Evolutionary conservation across 169 alveolate genomes (phyloP).

Genomic region (Plasmodium cynomolgi): DNA sequence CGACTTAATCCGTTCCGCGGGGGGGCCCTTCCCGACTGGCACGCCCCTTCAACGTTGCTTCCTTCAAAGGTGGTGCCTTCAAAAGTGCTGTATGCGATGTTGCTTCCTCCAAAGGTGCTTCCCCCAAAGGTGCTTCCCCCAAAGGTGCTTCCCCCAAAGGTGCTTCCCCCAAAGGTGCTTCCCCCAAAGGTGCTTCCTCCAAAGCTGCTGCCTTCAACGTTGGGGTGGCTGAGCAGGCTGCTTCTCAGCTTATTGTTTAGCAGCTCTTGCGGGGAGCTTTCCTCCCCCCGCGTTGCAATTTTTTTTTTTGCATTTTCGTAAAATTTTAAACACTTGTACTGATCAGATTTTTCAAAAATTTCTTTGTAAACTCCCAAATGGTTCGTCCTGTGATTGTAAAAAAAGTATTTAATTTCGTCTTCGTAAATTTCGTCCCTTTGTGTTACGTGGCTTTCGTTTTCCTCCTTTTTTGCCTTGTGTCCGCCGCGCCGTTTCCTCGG

Average conservation of each 20-base stretch:
- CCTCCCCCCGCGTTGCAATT: neutral
- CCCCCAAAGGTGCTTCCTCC: neutral
- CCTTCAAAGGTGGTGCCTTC: neutral
- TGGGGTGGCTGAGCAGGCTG: neutral
- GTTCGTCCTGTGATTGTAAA: slow-evolving; percentile 9
- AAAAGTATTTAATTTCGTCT: slow-evolving; percentile 53
- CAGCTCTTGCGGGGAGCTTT: neutral
- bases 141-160: too few species aligned
- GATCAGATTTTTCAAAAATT: slow-evolving; percentile 61
- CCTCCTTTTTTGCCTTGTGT: neutral
- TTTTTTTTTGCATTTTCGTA: slow-evolving; percentile 12
- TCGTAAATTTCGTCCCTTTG: neutral
- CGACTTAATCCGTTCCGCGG: neutral
- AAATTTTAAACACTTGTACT: slow-evolving; percentile 18
- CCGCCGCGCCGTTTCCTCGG: neutral
- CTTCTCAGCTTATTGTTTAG: neutral
- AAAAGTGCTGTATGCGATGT: too few species aligned
- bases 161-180: too few species aligned
- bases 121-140: too few species aligned
- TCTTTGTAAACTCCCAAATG: slow-evolving; percentile 49
- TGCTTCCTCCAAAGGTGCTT: too few species aligned
- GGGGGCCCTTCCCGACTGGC: neutral
- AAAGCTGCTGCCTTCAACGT: neutral
- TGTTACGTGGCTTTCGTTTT: neutral
- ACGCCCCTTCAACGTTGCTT: neutral